These are phyloP conservation scores for Colletotrichum sp. DNA, from an alignment of 2,329 filamentous ascomycete species.

Conservation along the genomic window DNA sequence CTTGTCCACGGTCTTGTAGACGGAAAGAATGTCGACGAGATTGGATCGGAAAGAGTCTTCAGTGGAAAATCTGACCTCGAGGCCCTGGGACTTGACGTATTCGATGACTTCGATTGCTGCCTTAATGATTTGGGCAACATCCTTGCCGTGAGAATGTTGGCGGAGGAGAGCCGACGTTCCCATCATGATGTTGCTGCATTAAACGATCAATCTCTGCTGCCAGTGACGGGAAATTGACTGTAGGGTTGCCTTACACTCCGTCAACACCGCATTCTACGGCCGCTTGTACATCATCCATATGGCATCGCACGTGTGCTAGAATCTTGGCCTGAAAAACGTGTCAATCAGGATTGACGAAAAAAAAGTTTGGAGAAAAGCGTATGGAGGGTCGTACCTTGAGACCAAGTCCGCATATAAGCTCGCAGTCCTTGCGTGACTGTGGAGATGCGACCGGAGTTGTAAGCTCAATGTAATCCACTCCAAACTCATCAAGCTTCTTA, in stretches of 20 bases:
- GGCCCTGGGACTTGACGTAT: constrained; percentile 78
- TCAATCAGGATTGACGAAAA: background rate
- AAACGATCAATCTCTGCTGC: background rate
- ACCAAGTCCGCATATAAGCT: constrained; percentile 91
- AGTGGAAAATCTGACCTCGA: constrained; percentile 56
- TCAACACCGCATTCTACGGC: constrained; percentile 83
- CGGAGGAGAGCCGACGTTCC: constrained; percentile 83
- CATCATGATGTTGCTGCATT: constrained; percentile 72
- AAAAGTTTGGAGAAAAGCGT: background rate
- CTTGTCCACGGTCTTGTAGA: constrained; percentile 86
- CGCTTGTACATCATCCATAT: constrained; percentile 64
- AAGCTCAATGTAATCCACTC: constrained; percentile 91
- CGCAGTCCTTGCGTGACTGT: constrained; percentile 85
- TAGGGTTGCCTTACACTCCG: constrained; percentile 52
- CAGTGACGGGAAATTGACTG: accelerated
- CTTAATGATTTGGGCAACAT: constrained; percentile 76
- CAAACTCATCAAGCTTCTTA: constrained; percentile 74
- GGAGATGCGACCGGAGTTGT: constrained; percentile 85
- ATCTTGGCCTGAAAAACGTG: background rate
- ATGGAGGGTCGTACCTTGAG: constrained; percentile 44
- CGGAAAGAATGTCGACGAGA: constrained; percentile 79
- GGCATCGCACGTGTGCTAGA: constrained; percentile 68
- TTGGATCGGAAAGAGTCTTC: constrained; percentile 88
- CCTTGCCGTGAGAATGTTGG: constrained; percentile 88
- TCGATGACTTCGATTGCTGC: constrained; percentile 83